Percentiles rank a stretch among this genome's conserved stretches.
Evolutionary conservation across 768 basidiomycete genomes (phyloP).

Genomic region (Tephrocybe sp.): DNA sequence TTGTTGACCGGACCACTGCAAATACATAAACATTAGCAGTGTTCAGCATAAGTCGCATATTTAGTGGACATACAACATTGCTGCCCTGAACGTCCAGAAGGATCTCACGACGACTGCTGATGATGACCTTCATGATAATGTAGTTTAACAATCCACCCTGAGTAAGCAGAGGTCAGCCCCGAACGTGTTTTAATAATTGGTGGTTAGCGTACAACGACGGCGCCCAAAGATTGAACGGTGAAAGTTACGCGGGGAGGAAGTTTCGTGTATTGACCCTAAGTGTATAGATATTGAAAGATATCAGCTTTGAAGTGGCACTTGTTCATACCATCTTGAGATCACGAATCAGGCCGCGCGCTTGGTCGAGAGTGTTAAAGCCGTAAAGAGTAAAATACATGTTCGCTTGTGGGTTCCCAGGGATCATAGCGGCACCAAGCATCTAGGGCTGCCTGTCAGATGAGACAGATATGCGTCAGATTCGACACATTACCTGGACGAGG

Average conservation of each 20-base stretch:
- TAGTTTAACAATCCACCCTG: slow-evolving; percentile 41
- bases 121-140: slow-evolving; percentile 58
- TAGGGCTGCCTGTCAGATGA: slow-evolving; percentile 19
- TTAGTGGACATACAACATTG: slow-evolving; percentile 40
- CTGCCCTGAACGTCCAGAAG: slow-evolving; percentile 51
- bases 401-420: slow-evolving; percentile 48
- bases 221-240: slow-evolving; percentile 55
- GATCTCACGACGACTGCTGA: slow-evolving; percentile 45
- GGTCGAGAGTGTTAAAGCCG: slow-evolving; percentile 47
- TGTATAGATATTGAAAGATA: not conserved
- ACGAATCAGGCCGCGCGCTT: slow-evolving; percentile 52
- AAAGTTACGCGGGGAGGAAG: slow-evolving; percentile 67
- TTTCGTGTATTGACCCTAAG: slow-evolving; percentile 47
- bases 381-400: slow-evolving; percentile 49
- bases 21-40: not conserved
- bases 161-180: not conserved
- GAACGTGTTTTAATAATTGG: not conserved
- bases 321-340: slow-evolving; percentile 52
- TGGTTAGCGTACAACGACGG: slow-evolving; percentile 44
- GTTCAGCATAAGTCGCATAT: not conserved
- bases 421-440: slow-evolving; percentile 50
- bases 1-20: slow-evolving; percentile 48
- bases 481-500: slow-evolving; percentile 27
- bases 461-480: not conserved
- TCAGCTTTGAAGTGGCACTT: not conserved